Evolutionary conservation across 345 rosid genomes (phyloP), one percentile per base, ranked within the genome.

Genomic region (Fremontodendron californicum): DNA sequence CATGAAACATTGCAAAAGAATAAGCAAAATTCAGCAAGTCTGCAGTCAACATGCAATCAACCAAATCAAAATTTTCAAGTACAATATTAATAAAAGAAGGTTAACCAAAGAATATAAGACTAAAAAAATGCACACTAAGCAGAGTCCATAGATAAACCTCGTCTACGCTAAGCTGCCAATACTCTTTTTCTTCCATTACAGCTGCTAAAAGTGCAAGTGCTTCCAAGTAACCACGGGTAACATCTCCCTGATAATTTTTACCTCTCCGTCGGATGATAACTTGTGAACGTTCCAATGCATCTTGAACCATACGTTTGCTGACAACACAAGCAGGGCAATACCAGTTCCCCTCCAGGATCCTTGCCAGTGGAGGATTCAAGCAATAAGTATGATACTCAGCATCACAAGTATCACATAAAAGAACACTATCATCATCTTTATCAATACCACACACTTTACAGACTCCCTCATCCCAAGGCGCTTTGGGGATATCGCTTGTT

Each of bases 381-480:
- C 99, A 96, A 83, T 96, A 96, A 61, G 94, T 96, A 85, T 96
- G 99, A 84, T 96, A 96, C 86, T 93, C 98, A 40, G 97, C 91
- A 87, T 96, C 97, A 72, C 98, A 96, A 67, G 95, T 89, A 87
- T 96, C 98, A 85, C 99, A 96, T 69, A 96, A 81, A 75, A 96
- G 94, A 78, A 96, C 99, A 78, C 98, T 96, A 80, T 93, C 94
- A 82, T 96, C 99, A 82, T 96, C 98, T 87, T 85, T 96, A 88
- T 96, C 99, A 61, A 93, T 85, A 70, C 99, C 99, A 60, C 99
- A 96, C 62, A 93, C 93, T 92, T 96, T 93, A 87, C 99, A 96
- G 69, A 96, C 89, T 73, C 99, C 99, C 76, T 96, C 99, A 82
- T 96, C 99, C 99, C 99, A 96, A 18, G 99, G 98, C 49, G 98